Percentiles rank a stretch among this genome's conserved stretches.
phyloP scores from a whole-genome alignment of 805 yeast species.

The Pichia thaimueangensis region DNA sequence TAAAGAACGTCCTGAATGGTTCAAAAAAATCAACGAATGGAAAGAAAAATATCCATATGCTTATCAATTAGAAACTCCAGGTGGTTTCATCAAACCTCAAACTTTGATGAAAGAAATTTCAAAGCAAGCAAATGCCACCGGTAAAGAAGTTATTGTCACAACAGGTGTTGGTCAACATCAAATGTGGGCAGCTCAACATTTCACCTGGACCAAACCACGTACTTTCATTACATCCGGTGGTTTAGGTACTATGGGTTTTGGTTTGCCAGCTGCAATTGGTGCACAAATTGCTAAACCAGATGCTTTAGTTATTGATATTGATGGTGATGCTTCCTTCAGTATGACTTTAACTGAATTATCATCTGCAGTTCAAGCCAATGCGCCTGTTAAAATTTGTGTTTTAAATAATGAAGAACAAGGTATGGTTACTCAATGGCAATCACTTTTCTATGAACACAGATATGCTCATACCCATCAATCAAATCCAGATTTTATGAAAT shows the following conservation, averaged over 20 bases:
- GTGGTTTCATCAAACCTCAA: slow-evolving; percentile 83
- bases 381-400: slow-evolving; percentile 85
- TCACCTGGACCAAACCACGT: slow-evolving; percentile 90
- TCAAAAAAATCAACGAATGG: slow-evolving; percentile 69
- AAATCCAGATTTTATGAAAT: slow-evolving; percentile 88
- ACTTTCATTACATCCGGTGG: slow-evolving; percentile 98
- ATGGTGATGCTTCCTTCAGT: slow-evolving; percentile 98
- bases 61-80: slow-evolving; percentile 76
- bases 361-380: slow-evolving; percentile 88
- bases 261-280: slow-evolving; percentile 96
- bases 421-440: slow-evolving; percentile 99
- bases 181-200: slow-evolving; percentile 99
- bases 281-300: slow-evolving; percentile 96
- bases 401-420: slow-evolving; percentile 98
- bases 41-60: slow-evolving; percentile 79
- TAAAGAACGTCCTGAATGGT: slow-evolving; percentile 72
- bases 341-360: slow-evolving; percentile 93
- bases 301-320: slow-evolving; percentile 91
- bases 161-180: slow-evolving; percentile 99
- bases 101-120: slow-evolving; percentile 78
- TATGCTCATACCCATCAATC: slow-evolving; percentile 96
- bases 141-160: slow-evolving; percentile 77
- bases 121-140: slow-evolving; percentile 54
- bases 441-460: slow-evolving; percentile 92
- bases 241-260: slow-evolving; percentile 97